A percentile compares a stretch with the other conserved stretches of the same genome.
Evolutionary conservation across 208 protist genomes (phyloP).

Genomic region (Trypanosoma lewisi): DNA sequence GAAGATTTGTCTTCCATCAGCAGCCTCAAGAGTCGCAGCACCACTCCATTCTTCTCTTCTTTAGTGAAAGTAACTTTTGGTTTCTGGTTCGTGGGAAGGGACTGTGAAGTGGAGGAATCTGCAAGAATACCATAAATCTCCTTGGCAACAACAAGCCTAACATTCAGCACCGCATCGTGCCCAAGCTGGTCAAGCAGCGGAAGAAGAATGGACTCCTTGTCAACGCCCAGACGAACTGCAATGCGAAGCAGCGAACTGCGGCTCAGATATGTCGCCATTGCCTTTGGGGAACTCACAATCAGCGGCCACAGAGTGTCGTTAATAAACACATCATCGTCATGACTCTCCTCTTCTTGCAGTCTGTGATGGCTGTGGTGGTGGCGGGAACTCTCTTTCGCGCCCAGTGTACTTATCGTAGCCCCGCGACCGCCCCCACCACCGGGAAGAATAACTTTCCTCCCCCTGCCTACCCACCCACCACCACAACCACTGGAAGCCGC

Average conservation of each 20-base stretch:
- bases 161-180: constrained; percentile 72
- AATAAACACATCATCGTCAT: constrained; percentile 41
- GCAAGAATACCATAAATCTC: constrained; percentile 54
- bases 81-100: background rate
- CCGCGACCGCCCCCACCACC: background rate
- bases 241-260: constrained; percentile 67
- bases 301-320: constrained; percentile 77
- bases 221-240: constrained; percentile 64
- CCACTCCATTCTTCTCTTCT: constrained; percentile 67
- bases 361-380: background rate
- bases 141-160: constrained; percentile 77
- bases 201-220: constrained; percentile 62
- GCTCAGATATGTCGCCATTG: constrained; percentile 74
- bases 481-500: background rate
- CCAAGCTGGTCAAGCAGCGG: constrained; percentile 70
- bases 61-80: constrained; percentile 39
- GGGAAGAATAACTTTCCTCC: background rate
- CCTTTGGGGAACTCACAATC: constrained; percentile 42
- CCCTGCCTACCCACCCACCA: background rate
- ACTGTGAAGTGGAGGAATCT: background rate
- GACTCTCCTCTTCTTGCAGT: background rate
- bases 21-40: constrained; percentile 61
- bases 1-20: constrained; percentile 66
- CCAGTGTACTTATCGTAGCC: background rate
- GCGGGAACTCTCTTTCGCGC: background rate